Evolutionary conservation across 176 grass and related monocot genomes (phyloP).

Genomic region (Lolium perenne): DNA sequence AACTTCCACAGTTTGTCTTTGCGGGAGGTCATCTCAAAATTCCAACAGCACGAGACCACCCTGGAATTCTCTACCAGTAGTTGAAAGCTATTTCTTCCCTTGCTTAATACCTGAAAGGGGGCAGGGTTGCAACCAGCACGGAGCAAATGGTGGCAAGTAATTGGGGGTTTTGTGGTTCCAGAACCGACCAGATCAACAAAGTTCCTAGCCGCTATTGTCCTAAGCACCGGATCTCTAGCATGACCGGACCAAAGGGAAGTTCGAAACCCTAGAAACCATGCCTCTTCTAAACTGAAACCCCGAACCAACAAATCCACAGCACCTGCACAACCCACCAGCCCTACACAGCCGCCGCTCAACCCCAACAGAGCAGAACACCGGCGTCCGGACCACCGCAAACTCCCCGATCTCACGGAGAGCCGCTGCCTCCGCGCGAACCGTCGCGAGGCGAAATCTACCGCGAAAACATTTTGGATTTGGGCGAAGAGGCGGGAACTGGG

Average conservation of each 20-base stretch:
- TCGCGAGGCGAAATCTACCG: slow-evolving; percentile 1
- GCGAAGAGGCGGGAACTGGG: not conserved
- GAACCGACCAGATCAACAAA: not conserved
- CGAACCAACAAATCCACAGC: not conserved
- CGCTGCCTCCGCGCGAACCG: not conserved
- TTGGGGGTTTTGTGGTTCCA: not conserved
- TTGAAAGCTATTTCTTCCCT: too few relatives aligned
- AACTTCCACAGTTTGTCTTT: too few relatives aligned
- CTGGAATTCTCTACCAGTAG: not conserved
- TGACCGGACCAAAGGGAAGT: not conserved
- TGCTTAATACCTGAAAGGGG: not conserved
- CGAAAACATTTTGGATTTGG: slow-evolving; percentile 15
- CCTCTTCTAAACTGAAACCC: not conserved
- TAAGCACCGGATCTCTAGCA: not conserved
- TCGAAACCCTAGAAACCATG: slow-evolving; percentile 13
- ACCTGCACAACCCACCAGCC: not conserved
- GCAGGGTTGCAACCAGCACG: not conserved
- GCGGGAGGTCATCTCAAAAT: too few relatives aligned
- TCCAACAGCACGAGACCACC: too few relatives aligned
- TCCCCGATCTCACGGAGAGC: not conserved
- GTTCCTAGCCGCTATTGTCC: not conserved
- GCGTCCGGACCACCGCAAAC: not conserved
- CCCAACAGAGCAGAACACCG: not conserved
- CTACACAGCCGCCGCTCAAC: not conserved
- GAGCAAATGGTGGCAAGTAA: not conserved